These are phyloP conservation scores for Aspergillus udagawae DNA, from an alignment of 2,329 filamentous ascomycete genomes.

Conservation along the genomic window DNA sequence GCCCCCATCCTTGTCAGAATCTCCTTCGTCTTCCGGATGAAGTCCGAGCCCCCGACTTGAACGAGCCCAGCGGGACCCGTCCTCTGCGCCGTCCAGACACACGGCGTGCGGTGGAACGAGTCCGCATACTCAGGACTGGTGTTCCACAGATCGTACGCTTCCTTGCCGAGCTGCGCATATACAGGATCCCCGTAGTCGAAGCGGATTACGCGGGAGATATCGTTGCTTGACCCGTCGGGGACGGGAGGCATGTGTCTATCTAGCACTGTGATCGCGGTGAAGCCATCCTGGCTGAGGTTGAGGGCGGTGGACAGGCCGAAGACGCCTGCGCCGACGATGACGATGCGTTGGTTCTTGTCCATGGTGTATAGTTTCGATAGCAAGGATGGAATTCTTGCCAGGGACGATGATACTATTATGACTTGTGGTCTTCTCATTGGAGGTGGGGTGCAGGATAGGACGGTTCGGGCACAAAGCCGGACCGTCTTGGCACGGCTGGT, in stretches of 20 bases:
- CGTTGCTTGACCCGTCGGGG: constrained; percentile 37
- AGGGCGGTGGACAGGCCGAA: constrained; percentile 27
- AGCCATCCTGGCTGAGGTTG: constrained; percentile 21
- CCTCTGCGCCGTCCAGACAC: constrained; percentile 23
- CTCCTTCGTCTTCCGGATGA: constrained; percentile 19
- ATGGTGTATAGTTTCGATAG: constrained; percentile 1
- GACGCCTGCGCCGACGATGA: constrained; percentile 26
- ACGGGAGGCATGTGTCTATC: constrained; percentile 33
- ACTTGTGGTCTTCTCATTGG: background rate
- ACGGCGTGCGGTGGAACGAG: constrained; percentile 22
- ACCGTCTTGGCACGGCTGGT: background rate
- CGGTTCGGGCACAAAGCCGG: background rate
- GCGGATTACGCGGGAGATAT: constrained; percentile 38
- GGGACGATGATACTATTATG: background rate
- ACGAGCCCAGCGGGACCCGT: constrained; percentile 15
- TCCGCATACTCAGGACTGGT: constrained; percentile 32
- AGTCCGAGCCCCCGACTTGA: constrained; percentile 17
- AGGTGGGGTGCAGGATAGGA: background rate
- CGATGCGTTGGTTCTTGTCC: constrained; percentile 20
- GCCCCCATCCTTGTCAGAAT: constrained; percentile 22
- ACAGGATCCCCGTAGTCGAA: constrained; percentile 68
- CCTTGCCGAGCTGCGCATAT: constrained; percentile 67
- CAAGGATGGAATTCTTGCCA: background rate
- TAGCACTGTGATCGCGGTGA: constrained; percentile 26
- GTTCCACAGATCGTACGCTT: constrained; percentile 65